Evolutionary conservation across 257 asterid genomes (phyloP), one percentile per base, ranked within the genome.

Genomic region (Penstemon eatonii): DNA sequence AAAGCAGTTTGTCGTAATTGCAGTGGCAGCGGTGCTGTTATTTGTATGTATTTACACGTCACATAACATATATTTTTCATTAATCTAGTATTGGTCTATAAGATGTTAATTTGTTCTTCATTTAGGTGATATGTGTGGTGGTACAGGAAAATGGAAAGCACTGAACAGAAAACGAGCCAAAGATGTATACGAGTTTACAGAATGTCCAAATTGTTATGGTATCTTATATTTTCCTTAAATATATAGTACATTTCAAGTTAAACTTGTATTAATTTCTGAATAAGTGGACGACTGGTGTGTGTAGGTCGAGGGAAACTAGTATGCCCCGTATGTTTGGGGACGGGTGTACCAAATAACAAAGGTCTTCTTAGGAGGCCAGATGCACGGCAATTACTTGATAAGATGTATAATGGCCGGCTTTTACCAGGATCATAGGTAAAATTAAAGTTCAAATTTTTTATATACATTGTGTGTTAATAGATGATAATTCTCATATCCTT

Each of bases 71-170:
- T 25, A 1, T 25, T 25, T 25, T 63, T 69, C 49, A 70, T 38
- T 60, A 56, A 38, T 61, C 52, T 63, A 18, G 39, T 65, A 25
- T 57, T 25, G 67, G 69, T 76, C 66, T 66, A 59, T 79, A 69
- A 76, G 82, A 69, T 58, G 76, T 77, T 78, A 46, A 7, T 79
- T 74, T 85, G 72, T 77, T 79, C 76, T 82, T 82, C 72, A 76
- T 88, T 81, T 83, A 94, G 99, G 99, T 87, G 99, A 91, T 81
- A 94, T 94, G 99, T 94, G 99, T 77, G 99, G 97, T 80, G 99
- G 99, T 79, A 89, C 99, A 74, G 99, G 99, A 85, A 94, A 91
- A 86, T 94, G 99, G 99, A 94, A 94, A 80, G 99, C 97, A 61
- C 84, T 91, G 42, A 94, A 91, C 76, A 75, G 97, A 83, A 94